Base-by-base conservation (phyloP, 1,284 basidiomycete species). In the Sanghuangporus baumii region DNA sequence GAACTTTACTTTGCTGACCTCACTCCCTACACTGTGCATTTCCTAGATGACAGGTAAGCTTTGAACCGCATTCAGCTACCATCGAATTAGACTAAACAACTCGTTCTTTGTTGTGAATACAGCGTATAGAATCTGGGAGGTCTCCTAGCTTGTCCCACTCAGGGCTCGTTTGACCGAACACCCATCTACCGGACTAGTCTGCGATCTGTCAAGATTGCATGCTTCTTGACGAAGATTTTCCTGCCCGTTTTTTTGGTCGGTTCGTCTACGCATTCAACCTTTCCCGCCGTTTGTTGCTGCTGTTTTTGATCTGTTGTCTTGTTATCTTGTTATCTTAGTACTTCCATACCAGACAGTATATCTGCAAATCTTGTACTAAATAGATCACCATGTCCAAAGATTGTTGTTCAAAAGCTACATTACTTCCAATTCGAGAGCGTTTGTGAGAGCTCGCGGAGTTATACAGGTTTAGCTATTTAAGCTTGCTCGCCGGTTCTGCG, bases 1-100 rank as follows among this genome's bases (percentile, higher is more conserved):
- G 2, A 31, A 31, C 3, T 31, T 31, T 31, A 31, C 26, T 4
- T 37, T 50, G 37, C 43, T 20, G n/a, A 36, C 47, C 6, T 4
- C 8, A n/a, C 38, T 23, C 9, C 14, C 12, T 34, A 36, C 11
- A 6, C 2, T 37, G 34, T 36, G 1, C 31, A 11, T 2, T 14
- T 57, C 59, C 18, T 34, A 69, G 69, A 69, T 54, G 68, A 69
- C 61, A 68, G 68, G 69, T 69, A 55, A 61, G 67, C 43, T n/a
- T 46, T 46, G 16, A 8, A 46, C 36, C 20, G 1, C 36, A 16
- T 34, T 48, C 56, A 23, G 12, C 26, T 23, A 2, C 43, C 43
- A 20, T 18, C 40, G 7, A 23, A 3, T 23, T 26, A 2, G 2
- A 23, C 6, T n/a, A 26, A 50, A 8, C 26, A 23, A 51, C 31